These are phyloP conservation scores for Favolaschia claudopus DNA, from an alignment of 768 basidiomycete species.

Conservation along the genomic window DNA sequence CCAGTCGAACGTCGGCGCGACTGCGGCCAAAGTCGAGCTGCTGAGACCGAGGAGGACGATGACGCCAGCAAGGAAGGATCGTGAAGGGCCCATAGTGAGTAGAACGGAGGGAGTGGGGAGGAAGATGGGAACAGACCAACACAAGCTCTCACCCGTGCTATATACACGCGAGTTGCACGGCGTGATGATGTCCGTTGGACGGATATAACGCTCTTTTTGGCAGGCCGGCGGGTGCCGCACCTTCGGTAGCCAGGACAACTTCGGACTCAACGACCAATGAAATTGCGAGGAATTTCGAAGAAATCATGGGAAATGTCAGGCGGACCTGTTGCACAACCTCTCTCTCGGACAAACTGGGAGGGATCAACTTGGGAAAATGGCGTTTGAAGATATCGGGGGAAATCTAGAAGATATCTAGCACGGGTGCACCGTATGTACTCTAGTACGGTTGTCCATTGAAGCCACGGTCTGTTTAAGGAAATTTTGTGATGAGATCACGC, in stretches of 20 bases:
- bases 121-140: background rate
- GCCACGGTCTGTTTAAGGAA: too few species aligned
- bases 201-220: background rate
- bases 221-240: background rate
- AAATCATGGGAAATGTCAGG: background rate
- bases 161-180: background rate
- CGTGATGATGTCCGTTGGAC: background rate
- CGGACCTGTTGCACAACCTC: background rate
- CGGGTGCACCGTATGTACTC: too few species aligned
- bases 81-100: constrained; percentile 2
- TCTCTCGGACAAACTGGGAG: too few species aligned
- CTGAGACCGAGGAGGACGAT: background rate
- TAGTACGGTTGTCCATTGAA: too few species aligned
- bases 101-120: background rate
- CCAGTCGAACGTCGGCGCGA: constrained; percentile 11
- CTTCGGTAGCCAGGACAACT: constrained; percentile 9
- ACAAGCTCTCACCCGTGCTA: background rate
- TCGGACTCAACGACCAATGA: background rate
- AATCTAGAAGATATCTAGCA: too few species aligned
- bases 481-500: too few species aligned
- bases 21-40: constrained; percentile 2
- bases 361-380: too few species aligned
- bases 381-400: too few species aligned
- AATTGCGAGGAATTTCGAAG: background rate
- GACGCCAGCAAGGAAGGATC: background rate